Base-by-base conservation (phyloP, 768 basidiomycete species). In the Pulveroboletus sp. region DNA sequence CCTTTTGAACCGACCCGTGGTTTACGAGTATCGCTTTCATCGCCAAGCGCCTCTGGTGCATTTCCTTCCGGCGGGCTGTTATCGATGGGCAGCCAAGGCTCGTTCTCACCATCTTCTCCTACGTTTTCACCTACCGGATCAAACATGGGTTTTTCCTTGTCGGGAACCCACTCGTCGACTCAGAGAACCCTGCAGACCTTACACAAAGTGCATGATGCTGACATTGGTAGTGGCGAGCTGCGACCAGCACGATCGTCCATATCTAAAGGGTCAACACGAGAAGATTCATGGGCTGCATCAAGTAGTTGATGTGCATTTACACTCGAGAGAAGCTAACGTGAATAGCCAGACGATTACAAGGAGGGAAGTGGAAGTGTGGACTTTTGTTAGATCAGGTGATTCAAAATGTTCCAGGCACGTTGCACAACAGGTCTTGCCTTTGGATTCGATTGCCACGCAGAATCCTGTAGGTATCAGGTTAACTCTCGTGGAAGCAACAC, bases 1-100 rank as follows among this genome's bases (percentile, higher is more conserved):
- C 75, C 79, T 14, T 82, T 82, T 47, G 80, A 82, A 57, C 80
- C 79, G 2, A 69, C 64, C 3, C 63, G 62, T n/a, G 57, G 48
- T 24, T 43, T 67, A 35, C 57, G 63, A 17, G 39, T 54, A 9
- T 63, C 66, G 21, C 55, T 63, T 28, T 57, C 65, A 5, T 55
- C 58, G 6, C 45, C 67, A 1, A 28, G 42, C 10, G 26, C 61
- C 3, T 52, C 67, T 10, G 52, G 53, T 0, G n/a, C 31, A 8
- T 52, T 60, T 40, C 39, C 55, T 38, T 50, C 63, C 0, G 33
- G 47, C 8, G 50, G 57, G 6, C 21, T 48, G 18, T 40, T 55
- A 27, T 46, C 62, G 15, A 50, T 48, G 49, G 51, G 42, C 17
- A 42, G 36, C 14, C 62, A 55, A 38, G 53, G 51, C n/a, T 45